A percentile compares a stretch with the other conserved stretches of the same genome.
Evolutionary conservation across 2,329 filamentous ascomycete species (phyloP).

Genomic region (Colletotrichum eleusines): DNA sequence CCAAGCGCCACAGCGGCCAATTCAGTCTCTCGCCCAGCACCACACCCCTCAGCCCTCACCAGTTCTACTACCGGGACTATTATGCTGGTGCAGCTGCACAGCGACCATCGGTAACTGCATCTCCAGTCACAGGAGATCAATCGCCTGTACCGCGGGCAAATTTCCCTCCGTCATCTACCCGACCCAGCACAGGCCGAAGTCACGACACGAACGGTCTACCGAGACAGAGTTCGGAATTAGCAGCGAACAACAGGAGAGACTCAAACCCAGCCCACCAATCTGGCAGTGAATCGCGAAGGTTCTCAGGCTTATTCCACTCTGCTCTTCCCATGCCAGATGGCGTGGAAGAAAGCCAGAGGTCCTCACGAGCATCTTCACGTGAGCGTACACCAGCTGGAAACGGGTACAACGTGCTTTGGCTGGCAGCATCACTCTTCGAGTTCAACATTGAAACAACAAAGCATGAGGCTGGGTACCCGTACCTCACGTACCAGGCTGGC

Average conservation of each 20-base stretch:
- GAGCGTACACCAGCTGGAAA: conserved; percentile 65
- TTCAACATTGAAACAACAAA: conserved; percentile 96
- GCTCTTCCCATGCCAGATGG: conserved; percentile 84
- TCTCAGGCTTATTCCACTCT: conserved; percentile 86
- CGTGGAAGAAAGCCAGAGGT: conserved; percentile 63
- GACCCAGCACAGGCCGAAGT: conserved; percentile 72
- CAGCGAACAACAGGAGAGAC: conserved; percentile 61
- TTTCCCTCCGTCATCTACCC: conserved; percentile 51
- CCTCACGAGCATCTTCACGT: conserved; percentile 71
- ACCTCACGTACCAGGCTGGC: conserved; percentile 93
- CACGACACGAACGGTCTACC: conserved; percentile 65
- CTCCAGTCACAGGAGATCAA: conserved; percentile 67
- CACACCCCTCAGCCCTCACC: conserved; percentile 62
- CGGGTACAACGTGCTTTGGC: conserved; percentile 83
- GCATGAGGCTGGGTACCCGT: conserved; percentile 93
- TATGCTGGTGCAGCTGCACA: conserved; percentile 58
- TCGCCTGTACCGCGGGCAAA: conserved; percentile 59
- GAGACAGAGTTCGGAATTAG: conserved; percentile 65
- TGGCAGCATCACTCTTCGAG: conserved; percentile 94
- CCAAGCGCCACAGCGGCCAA: conserved; percentile 73
- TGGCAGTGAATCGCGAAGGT: conserved; percentile 64
- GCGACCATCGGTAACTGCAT: conserved; percentile 51
- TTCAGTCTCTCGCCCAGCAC: conserved; percentile 71
- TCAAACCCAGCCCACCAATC: conserved; percentile 67
- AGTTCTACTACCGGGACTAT: conserved; percentile 69